These are phyloP conservation scores for Cynanchum wilfordii DNA, from an alignment of 257 asterid species.

Conservation along the genomic window DNA sequence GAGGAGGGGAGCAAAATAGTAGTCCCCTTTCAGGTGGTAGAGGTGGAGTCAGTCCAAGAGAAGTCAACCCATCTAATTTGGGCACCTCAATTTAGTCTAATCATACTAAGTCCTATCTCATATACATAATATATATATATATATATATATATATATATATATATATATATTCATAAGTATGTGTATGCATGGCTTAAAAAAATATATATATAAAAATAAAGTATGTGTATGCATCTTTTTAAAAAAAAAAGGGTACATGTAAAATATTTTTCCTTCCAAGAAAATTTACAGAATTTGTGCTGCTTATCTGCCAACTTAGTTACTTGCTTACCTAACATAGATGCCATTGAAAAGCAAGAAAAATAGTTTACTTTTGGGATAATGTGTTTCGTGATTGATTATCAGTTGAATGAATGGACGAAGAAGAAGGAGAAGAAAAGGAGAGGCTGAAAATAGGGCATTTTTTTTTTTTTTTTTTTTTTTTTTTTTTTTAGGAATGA, in stretches of 20 bases:
- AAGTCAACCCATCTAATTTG: constrained; percentile 42
- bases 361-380: neutral
- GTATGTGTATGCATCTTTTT: too few species aligned
- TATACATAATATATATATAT: too few species aligned
- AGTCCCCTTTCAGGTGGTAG: constrained; percentile 32
- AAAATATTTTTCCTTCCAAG: neutral
- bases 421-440: constrained; percentile 16
- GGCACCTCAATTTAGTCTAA: constrained; percentile 31
- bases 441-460: constrained; percentile 31
- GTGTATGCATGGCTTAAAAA: too few species aligned
- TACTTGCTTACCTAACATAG: too few species aligned
- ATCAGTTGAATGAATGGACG: too few species aligned
- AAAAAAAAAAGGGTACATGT: too few species aligned
- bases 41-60: constrained; percentile 57
- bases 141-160: too few species aligned
- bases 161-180: too few species aligned
- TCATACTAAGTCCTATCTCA: neutral
- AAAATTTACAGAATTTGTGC: neutral
- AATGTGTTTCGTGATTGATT: neutral
- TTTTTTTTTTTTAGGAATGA: constrained; percentile 2
- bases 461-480: too few species aligned
- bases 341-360: neutral
- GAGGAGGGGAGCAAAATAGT: constrained; percentile 33
- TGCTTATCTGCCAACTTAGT: too few species aligned
- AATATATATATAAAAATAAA: too few species aligned